Base-by-base conservation (phyloP, 768 basidiomycete genomes). In the Tubosaeta sp. region DNA sequence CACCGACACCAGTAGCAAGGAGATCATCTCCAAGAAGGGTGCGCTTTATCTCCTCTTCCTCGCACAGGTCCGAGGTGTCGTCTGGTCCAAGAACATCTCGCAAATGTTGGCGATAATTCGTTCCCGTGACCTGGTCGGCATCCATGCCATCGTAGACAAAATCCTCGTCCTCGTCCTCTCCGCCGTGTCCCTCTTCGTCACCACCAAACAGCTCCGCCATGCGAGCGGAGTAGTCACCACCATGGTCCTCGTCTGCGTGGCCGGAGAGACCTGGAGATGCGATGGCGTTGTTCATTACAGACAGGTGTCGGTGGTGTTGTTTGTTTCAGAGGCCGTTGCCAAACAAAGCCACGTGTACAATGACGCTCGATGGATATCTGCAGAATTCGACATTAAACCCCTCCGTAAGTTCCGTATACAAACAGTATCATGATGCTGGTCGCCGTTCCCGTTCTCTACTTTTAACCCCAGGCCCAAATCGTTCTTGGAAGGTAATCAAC, bases 401-500 rank as follows among this genome's bases (percentile, higher is more conserved):
- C 42, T 27, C n/a, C 12, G 14, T 29, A 31, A 13, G 38, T 44
- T 41, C 34, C 27, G 41, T 47, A 53, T 46, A 56, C 48, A 57
- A 50, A 38, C 34, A n/a, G 48, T 41, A 54, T 68, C 59, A 68
- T 48, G 59, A 67, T 44, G 65, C 71, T 48, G 69, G 69, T 53
- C 79, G 72, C 48, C 79, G 71, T 51, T 81, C 79, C 50, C 81
- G 74, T 25, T 82, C 81, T 60, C 80, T 73, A 49, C 59, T 67
- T 65, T 75, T 79, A 42, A 71, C 65, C 29, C 77, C 74, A 6
- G 76, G 76, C n/a, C 87, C 87, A 70, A 89, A 94, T 49, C 82
- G 78, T 65, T 94, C 91, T 70, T 94, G 93, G 65, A 95, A 94
- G 34, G 71, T 75, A 56, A 94, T 90, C 22, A 94, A 71, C 66